Percentiles rank a stretch among this genome's conserved stretches.
These are phyloP conservation scores for Marasmius fiardii DNA, from an alignment of 1,284 basidiomycete species.

Conservation along the genomic window DNA sequence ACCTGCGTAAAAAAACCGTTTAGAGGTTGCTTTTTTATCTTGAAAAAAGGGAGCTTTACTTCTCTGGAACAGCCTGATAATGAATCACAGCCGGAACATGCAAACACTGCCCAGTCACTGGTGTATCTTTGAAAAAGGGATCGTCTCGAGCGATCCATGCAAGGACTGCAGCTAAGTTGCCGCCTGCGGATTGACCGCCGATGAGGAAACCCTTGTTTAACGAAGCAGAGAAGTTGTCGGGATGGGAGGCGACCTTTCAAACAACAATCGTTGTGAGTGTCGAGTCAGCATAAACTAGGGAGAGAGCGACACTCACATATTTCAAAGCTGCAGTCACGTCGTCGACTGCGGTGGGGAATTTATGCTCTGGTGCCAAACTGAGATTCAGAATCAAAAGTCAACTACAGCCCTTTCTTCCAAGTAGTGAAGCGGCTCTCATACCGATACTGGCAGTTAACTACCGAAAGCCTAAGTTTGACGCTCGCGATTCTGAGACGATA, in stretches of 20 bases:
- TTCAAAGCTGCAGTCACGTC: background rate
- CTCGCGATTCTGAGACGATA: background rate
- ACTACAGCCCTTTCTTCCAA: background rate
- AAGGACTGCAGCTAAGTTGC: slow-evolving; percentile 6
- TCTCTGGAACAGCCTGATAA: slow-evolving; percentile 6
- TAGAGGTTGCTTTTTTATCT: background rate
- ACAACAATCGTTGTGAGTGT: background rate
- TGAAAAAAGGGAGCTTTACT: background rate
- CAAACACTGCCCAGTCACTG: slow-evolving; percentile 13
- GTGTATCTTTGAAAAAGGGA: slow-evolving; percentile 8
- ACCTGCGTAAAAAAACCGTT: slow-evolving; percentile 3
- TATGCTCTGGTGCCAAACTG: background rate
- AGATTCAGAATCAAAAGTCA: background rate
- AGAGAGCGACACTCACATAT: background rate
- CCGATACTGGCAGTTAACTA: slow-evolving; percentile 1
- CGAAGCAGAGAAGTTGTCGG: slow-evolving; percentile 3
- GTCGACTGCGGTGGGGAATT: background rate
- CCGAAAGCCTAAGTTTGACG: background rate
- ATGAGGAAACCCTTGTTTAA: slow-evolving; percentile 12
- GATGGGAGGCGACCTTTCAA: slow-evolving; percentile 3
- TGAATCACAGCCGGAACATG: slow-evolving; percentile 9
- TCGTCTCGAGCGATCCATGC: slow-evolving; percentile 13
- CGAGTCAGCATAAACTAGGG: background rate
- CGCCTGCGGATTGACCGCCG: slow-evolving; percentile 11
- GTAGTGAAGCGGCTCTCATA: background rate